phyloP scores from a whole-genome alignment of 192 early-diverging fungal genomes.

The Entomortierella beljakovae region DNA sequence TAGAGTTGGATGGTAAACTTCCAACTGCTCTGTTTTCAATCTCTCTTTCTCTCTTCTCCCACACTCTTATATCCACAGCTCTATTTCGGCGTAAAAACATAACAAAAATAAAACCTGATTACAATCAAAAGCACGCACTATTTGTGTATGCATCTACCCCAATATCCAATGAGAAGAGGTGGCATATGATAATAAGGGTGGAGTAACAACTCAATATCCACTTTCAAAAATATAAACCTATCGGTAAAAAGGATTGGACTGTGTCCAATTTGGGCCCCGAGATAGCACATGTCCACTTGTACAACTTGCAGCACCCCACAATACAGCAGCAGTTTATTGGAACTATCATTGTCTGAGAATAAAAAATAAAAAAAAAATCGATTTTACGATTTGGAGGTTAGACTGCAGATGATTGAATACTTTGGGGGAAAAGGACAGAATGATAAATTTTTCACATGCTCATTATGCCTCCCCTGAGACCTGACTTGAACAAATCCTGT shows the following conservation, averaged over 20 bases:
- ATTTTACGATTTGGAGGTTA: not conserved
- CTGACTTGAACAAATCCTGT: not conserved
- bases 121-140: not conserved
- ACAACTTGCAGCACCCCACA: too few relatives aligned
- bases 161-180: not conserved
- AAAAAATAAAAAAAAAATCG: not conserved
- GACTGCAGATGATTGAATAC: not conserved
- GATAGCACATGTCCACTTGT: too few relatives aligned
- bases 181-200: not conserved
- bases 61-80: not conserved
- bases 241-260: too few relatives aligned
- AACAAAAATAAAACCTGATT: not conserved
- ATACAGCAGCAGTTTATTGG: not conserved
- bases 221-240: not conserved
- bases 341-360: not conserved
- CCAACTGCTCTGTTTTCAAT: not conserved
- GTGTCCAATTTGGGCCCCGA: too few relatives aligned
- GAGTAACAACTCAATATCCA: too few relatives aligned
- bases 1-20: not conserved
- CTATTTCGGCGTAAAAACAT: not conserved
- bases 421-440: slow-evolving; percentile 3
- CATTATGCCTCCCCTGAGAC: not conserved
- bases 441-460: not conserved
- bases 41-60: slow-evolving; percentile 1
- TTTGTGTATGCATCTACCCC: not conserved